Evolutionary conservation across 495 filamentous ascomycete species (phyloP).

Genomic region (Lineolata rhizophorae): DNA sequence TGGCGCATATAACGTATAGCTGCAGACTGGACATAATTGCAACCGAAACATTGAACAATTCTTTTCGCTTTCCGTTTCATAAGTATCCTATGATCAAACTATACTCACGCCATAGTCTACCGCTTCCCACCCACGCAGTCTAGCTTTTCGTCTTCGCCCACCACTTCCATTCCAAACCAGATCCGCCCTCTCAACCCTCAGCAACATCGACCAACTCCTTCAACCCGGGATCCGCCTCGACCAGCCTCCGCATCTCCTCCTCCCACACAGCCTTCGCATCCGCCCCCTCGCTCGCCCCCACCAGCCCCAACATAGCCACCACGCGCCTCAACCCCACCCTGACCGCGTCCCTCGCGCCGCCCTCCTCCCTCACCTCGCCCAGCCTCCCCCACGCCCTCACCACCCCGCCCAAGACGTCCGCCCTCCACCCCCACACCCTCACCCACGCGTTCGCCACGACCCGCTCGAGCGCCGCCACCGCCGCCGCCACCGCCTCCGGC

Average conservation of each 20-base stretch:
- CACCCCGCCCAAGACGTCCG: constrained; percentile 45
- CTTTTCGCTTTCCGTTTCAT: too few species aligned
- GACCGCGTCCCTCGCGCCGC: constrained; percentile 1
- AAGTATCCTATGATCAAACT: too few species aligned
- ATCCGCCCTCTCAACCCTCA: too few species aligned
- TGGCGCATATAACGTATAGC: too few species aligned
- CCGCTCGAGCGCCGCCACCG: constrained; percentile 29
- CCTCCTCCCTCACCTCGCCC: constrained; percentile 11
- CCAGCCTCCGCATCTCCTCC: constrained; percentile 3
- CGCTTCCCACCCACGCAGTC: too few species aligned
- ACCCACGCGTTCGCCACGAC: constrained; percentile 56
- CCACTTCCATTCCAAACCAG: too few species aligned
- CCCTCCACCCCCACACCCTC: constrained; percentile 37
- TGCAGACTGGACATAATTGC: too few species aligned
- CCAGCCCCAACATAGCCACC: constrained; percentile 23
- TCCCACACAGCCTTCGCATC: constrained; percentile 10
- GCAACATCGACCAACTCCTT: too few species aligned
- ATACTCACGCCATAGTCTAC: too few species aligned
- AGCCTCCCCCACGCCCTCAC: constrained; percentile 45
- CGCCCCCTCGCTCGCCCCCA: constrained; percentile 14
- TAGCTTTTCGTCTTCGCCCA: too few species aligned
- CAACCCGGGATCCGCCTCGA: constrained; percentile 5
- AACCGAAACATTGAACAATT: too few species aligned
- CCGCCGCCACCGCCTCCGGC: constrained; percentile 29
- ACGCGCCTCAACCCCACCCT: constrained; percentile 21